Base-by-base conservation (phyloP, 2,329 filamentous ascomycete genomes). In the Hymenoscyphus fraxineus region DNA sequence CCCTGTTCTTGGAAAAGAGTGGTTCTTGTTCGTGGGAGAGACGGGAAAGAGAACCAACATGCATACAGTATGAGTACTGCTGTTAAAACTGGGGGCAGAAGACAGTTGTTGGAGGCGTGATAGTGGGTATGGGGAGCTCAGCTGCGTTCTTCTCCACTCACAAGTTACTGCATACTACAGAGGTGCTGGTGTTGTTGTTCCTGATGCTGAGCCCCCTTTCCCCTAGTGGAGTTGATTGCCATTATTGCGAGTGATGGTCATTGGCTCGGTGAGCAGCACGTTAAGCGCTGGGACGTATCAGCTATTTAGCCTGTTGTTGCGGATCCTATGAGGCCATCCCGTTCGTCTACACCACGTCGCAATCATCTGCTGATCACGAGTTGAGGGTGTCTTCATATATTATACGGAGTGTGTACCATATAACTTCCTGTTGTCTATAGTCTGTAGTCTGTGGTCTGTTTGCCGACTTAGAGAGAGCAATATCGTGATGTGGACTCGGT, bases 321-420 rank as follows among this genome's bases (percentile, higher is more conserved):
- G 12, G 22, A 6, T n/a, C 57, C 57, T 19, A 35, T 39, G 32
- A 22, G 10, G 6, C 31, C 19, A 35, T 40, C 19, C 16, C 32
- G 57, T 39, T 60, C 15, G 39, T 39, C 35, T 6, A 59, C 32
- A 39, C 41, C 41, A 44, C 10, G 56, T 35, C 40, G 22, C 40
- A 54, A 22, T 6, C 2, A 51, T 19, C 44, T 59, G 57, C 31
- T 35, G 57, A 59, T 59, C 57, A 39, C 57, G 35, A 22, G 31
- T 58, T 58, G 35, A 58, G 57, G 57, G 57, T 39, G 15, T 35
- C 35, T 41, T 58, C 57, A 39, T 58, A 58, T 58, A 38, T n/a
- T 55, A 55, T 27, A 55, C 51, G 40, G 40, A 41, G 40, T 16
- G 40, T 27, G 27, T 27, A 27, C 27, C 27, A 27, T 27, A 27